These are phyloP conservation scores for Zygosaccharomyces siamensis DNA, from an alignment of 805 yeast species.

Conservation along the genomic window DNA sequence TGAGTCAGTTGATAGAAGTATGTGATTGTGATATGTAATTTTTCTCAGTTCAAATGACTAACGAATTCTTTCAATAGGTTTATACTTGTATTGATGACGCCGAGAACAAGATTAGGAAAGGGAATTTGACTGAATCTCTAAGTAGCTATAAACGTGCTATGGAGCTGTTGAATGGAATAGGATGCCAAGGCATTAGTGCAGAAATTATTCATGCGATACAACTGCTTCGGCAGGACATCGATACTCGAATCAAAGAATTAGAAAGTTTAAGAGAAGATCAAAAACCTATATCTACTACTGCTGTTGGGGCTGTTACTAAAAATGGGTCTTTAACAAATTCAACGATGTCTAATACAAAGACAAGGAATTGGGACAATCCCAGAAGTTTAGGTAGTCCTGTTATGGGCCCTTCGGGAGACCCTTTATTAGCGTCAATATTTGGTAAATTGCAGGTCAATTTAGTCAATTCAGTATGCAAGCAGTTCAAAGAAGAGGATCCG, in stretches of 20 bases:
- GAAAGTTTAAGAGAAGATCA: constrained; percentile 25
- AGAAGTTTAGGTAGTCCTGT: constrained; percentile 5
- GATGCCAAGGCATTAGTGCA: constrained; percentile 28
- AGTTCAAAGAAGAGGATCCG: constrained; percentile 2
- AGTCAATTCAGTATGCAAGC: constrained; percentile 2
- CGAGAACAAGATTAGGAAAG: constrained; percentile 43
- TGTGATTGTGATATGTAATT: not conserved
- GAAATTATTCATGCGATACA: constrained; percentile 34
- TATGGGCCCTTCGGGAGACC: constrained; percentile 14
- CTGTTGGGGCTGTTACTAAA: constrained; percentile 28
- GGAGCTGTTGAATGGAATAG: constrained; percentile 5
- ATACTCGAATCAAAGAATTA: constrained; percentile 33
- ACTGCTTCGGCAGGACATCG: constrained; percentile 31
- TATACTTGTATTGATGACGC: constrained; percentile 51
- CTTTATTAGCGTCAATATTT: constrained; percentile 17
- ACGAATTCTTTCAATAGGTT: constrained; percentile 32
- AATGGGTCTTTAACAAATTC: constrained; percentile 17
- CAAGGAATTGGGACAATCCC: constrained; percentile 15
- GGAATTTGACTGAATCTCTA: constrained; percentile 42
- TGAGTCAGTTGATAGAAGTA: constrained; percentile 5
- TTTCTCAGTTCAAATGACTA: constrained; percentile 3
- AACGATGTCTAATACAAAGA: constrained; percentile 10
- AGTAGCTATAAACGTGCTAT: constrained; percentile 29
- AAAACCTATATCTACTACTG: constrained; percentile 21
- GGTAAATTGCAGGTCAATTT: constrained; percentile 22